Base-by-base conservation (phyloP, 371 early-diverging fungal species). In the Lichtheimia ramosa region DNA sequence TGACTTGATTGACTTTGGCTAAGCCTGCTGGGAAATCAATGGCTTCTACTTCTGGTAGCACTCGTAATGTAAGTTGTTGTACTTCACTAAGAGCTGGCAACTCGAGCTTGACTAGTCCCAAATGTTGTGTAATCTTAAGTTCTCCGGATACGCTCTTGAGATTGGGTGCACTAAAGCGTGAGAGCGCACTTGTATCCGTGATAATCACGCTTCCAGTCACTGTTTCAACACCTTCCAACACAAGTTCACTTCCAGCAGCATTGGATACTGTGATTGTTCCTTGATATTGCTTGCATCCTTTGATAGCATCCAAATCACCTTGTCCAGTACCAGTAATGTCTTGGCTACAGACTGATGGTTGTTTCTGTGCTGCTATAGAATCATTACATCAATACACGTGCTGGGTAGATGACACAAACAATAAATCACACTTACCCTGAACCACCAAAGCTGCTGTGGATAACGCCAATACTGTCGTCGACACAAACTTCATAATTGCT, bases 11-110 rank as follows among this genome's bases (percentile, higher is more conserved):
- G 24, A 84, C 68, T 20, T 70, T 70, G 18, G 62, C 50, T 0
- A 86, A 49, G 8, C 74, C 74, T n/a, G 71, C 66, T 49, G 81
- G 77, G 59, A 86, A 75, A 10, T 69, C 61, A 12, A 82, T 71
- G 3, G 63, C 48, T n/a, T 71, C 69, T 8, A 84, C 70, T 3
- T 72, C 77, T 14, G 84, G 83, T 13, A 77, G 43, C 2, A 77
- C 71, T 48, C 74, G 52, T 39, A 84, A 54, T 12, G 75, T 76
- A 46, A 84, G 56, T 6, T 54, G 20, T 23, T 63, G 71, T n/a
- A 66, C 68, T 43, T 74, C 63, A 10, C 68, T 65, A 20, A 86
- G 59, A 5, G 69, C 62, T 15, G 86, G 78, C 18, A 80, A 28
- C 16, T 67, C 68, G 18, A 77, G 48, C 41, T 63, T 63, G 12